Base-by-base conservation (phyloP, 495 filamentous ascomycete species). In the Staphylotrichum tortipilum region DNA sequence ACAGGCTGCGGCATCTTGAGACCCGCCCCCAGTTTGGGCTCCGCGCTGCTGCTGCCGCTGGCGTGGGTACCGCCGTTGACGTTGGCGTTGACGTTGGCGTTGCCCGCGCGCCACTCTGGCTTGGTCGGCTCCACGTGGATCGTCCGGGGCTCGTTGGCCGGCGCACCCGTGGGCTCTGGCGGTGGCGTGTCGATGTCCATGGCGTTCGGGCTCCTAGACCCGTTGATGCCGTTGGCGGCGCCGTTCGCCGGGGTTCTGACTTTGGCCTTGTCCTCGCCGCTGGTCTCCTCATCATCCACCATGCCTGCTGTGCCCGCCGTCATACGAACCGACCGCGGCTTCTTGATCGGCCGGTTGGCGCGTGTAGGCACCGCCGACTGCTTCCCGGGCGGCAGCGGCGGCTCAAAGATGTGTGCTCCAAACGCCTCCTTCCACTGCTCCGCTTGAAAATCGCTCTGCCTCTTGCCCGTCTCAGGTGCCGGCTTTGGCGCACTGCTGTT, bases 401-500 rank as follows among this genome's bases (percentile, higher is more conserved):
- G 71, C 12, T 65, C 73, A 59, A 81, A 85, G 17, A 73, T 78
- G 21, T 83, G 65, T 39, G 81, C 70, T 15, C 76, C 77, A 52
- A 90, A 78, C 46, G 78, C 75, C 46, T 80, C 70, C 44, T 63
- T 63, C 88, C 87, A 94, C 24, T 80, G 60, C 28, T 84, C 81
- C 3, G 77, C 68, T 23, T 78, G 74, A 56, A 88, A 92, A 22
- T 72, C 78, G 7, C 47, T 45, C 3, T 43, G n/a, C 34, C 52
- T 59, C 36, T 59, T 53, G 23, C 33, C 15, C n/a, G 42, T 26
- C 1, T 45, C 35, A 21, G 59, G 23, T 47, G 36, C n/a, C 50
- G 49, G 17, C 35, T 36, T 17, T n/a, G n/a, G n/a, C n/a, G n/a
- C n/a, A n/a, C n/a, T n/a, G n/a, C 37, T 50, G 22, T 44, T 36